These are phyloP conservation scores for Hericium alpestre DNA, from an alignment of 768 basidiomycete species.

Conservation along the genomic window DNA sequence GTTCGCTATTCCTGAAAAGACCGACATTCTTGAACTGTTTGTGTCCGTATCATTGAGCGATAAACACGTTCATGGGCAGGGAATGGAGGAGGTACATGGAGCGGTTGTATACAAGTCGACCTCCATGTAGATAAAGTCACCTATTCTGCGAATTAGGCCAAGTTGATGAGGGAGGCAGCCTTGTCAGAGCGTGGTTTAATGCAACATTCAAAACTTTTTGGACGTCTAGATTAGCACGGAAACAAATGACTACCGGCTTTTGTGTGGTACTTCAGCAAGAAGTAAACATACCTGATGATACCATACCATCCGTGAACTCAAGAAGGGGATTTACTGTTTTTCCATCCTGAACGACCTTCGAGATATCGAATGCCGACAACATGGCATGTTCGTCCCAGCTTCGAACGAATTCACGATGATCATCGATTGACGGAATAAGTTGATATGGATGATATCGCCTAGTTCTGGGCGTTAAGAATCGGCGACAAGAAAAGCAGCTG, in stretches of 20 bases:
- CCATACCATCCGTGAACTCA: background rate
- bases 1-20: no score
- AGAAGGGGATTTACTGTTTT: background rate
- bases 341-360: background rate
- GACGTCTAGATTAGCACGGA: conserved; percentile 13
- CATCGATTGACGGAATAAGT: conserved; percentile 27
- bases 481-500: no score
- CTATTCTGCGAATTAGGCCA: background rate
- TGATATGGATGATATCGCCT: conserved; percentile 6
- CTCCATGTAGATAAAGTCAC: no score
- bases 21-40: no score
- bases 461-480: no score
- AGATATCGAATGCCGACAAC: background rate
- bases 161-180: conserved; percentile 15
- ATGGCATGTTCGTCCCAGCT: conserved; percentile 25
- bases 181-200: conserved; percentile 21
- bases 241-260: no score
- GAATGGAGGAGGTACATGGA: no score
- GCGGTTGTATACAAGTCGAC: no score
- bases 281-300: background rate
- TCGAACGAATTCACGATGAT: conserved; percentile 37
- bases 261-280: background rate
- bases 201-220: conserved; percentile 16
- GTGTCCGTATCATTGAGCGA: no score
- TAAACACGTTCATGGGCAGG: no score